A percentile compares a stretch with the other conserved stretches of the same genome.
phyloP scores from a whole-genome alignment of 2,329 filamentous ascomycete genomes.

The Neurospora sp. region DNA sequence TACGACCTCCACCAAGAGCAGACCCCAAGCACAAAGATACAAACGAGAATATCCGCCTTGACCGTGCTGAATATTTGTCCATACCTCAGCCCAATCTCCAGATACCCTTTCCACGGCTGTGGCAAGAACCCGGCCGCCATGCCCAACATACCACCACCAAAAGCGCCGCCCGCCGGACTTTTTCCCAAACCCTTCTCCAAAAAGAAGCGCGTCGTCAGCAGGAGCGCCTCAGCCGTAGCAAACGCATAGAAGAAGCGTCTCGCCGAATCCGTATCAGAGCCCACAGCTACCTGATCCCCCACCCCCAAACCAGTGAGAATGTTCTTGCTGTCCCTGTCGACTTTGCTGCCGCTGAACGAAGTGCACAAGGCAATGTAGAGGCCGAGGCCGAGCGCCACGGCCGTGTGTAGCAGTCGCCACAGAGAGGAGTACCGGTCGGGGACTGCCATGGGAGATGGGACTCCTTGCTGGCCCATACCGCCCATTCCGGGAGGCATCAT shows the following conservation, averaged over 20 bases:
- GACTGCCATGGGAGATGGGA: slow-evolving; percentile 20
- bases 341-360: slow-evolving; percentile 56
- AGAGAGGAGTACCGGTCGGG: slow-evolving; percentile 35
- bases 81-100: slow-evolving; percentile 54
- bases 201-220: slow-evolving; percentile 63
- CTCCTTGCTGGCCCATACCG: slow-evolving; percentile 11
- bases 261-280: slow-evolving; percentile 23
- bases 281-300: slow-evolving; percentile 11
- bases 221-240: slow-evolving; percentile 61
- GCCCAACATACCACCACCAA: slow-evolving; percentile 52
- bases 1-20: slow-evolving; percentile 34
- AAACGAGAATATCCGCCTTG: slow-evolving; percentile 61
- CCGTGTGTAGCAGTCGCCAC: slow-evolving; percentile 65
- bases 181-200: slow-evolving; percentile 45
- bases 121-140: slow-evolving; percentile 57
- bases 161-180: slow-evolving; percentile 21
- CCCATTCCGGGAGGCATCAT: slow-evolving; percentile 4
- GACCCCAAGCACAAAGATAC: slow-evolving; percentile 64
- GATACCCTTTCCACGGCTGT: slow-evolving; percentile 49
- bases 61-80: slow-evolving; percentile 63
- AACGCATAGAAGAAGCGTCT: slow-evolving; percentile 68
- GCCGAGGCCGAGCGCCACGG: slow-evolving; percentile 60
- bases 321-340: slow-evolving; percentile 35
- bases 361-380: slow-evolving; percentile 60
- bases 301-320: slow-evolving; percentile 5